Conservation (phyloP, 768 basidiomycete genomes). For the Psilocybe cyanescens region DNA sequence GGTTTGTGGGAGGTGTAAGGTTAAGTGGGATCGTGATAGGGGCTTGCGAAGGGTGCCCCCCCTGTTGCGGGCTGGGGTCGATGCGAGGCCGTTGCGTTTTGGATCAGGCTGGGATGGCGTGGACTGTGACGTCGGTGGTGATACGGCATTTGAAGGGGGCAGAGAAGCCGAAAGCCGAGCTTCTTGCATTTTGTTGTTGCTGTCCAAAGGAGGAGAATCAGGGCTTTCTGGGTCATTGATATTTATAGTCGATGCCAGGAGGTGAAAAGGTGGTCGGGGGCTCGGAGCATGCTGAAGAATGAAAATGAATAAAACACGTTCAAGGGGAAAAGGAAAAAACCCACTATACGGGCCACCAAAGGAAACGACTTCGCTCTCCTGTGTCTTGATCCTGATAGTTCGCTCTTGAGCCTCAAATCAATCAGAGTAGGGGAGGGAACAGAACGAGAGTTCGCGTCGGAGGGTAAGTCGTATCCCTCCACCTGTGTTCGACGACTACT, state of each 20-base stretch:
- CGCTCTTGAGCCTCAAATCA: conserved; percentile 32
- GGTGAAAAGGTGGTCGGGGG: conserved; percentile 38
- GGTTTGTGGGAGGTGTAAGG: conserved; percentile 43
- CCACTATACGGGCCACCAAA: conserved; percentile 42
- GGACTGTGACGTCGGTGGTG: background rate
- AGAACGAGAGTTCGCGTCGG: background rate
- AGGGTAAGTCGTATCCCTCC: background rate
- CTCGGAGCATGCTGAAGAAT: conserved; percentile 37
- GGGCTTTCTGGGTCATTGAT: conserved; percentile 25
- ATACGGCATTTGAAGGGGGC: background rate
- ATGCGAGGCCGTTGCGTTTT: background rate
- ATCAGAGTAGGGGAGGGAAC: conserved; percentile 29
- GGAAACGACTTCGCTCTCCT: conserved; percentile 29
- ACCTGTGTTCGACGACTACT: background rate
- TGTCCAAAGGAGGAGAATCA: background rate
- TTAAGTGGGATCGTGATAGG: conserved; percentile 20
- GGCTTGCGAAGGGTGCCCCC: conserved; percentile 1
- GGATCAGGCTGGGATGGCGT: background rate
- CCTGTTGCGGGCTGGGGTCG: background rate
- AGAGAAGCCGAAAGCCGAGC: background rate
- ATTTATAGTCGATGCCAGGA: conserved; percentile 31
- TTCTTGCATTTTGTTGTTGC: background rate
- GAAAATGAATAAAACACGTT: background rate
- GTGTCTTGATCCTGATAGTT: conserved; percentile 5
- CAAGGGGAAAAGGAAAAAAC: conserved; percentile 18